A percentile compares a stretch with the other conserved stretches of the same genome.
These are phyloP conservation scores for Hortiboletus campestris DNA, from an alignment of 768 basidiomycete species.

Conservation along the genomic window DNA sequence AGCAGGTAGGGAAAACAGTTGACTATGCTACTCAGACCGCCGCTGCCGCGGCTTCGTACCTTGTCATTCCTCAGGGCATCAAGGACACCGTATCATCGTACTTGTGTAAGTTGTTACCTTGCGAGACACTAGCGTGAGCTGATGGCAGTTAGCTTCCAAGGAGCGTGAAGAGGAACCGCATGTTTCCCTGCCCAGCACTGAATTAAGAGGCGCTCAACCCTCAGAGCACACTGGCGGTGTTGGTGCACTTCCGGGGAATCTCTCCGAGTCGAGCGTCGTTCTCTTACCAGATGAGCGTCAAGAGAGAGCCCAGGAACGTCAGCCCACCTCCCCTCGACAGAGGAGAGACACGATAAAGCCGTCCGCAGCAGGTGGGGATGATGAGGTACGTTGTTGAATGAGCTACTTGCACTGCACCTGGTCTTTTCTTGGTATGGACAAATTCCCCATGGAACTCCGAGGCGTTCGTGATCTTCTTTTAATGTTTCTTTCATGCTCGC, in stretches of 20 bases:
- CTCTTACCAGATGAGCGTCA: constrained; percentile 47
- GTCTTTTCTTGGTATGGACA: background rate
- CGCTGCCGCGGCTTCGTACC: background rate
- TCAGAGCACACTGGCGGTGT: constrained; percentile 39
- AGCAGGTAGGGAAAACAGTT: background rate
- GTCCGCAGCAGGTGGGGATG: background rate
- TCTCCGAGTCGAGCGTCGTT: constrained; percentile 46
- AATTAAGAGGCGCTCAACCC: constrained; percentile 33
- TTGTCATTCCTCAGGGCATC: background rate
- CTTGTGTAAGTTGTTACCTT: constrained; percentile 10
- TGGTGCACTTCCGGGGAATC: constrained; percentile 48
- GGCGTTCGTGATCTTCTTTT: background rate
- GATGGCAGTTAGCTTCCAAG: constrained; percentile 9
- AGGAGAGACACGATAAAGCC: constrained; percentile 21
- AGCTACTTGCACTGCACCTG: background rate
- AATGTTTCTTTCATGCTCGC: background rate
- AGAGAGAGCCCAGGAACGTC: constrained; percentile 8
- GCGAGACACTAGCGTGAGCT: background rate
- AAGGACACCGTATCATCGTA: background rate
- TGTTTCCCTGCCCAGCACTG: constrained; percentile 37
- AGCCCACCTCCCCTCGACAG: constrained; percentile 1
- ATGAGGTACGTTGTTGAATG: constrained; percentile 13
- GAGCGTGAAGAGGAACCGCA: background rate
- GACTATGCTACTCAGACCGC: background rate
- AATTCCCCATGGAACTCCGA: background rate